Percentiles rank a stretch among this genome's conserved stretches.
Evolutionary conservation across 306 rosid species (phyloP).

Genomic region (Malus fusca): DNA sequence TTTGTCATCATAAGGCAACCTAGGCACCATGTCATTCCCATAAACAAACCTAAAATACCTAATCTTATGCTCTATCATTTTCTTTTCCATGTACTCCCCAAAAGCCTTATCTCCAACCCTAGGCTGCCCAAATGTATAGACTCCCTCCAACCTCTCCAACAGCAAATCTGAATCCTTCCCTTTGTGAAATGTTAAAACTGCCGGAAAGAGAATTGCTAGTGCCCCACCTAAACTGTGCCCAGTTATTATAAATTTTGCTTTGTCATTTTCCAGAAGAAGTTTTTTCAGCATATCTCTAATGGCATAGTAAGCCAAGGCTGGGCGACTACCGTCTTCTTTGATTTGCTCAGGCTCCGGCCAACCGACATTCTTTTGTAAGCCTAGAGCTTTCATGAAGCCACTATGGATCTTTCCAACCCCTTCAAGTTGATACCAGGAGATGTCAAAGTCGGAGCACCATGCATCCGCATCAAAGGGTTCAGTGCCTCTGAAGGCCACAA

Average conservation of each 20-base stretch:
- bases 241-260: constrained; percentile 5
- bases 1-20: constrained; percentile 57
- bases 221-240: constrained; percentile 33
- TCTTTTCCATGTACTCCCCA: constrained; percentile 35
- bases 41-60: constrained; percentile 59
- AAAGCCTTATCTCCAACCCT: constrained; percentile 52
- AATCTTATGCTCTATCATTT: constrained; percentile 24
- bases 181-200: constrained; percentile 37
- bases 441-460: constrained; percentile 71
- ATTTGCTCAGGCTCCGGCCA: constrained; percentile 50
- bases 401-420: constrained; percentile 57
- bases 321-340: constrained; percentile 9
- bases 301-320: constrained; percentile 47
- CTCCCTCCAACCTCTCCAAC: constrained; percentile 58
- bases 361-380: constrained; percentile 41
- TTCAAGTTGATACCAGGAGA: constrained; percentile 63
- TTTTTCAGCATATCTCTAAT: constrained; percentile 7
- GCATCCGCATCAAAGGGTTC: constrained; percentile 71
- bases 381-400: constrained; percentile 79
- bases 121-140: constrained; percentile 82
- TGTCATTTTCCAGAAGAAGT: constrained; percentile 3
- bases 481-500: constrained; percentile 73
- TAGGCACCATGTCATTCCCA: constrained; percentile 54
- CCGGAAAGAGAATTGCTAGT: constrained; percentile 24
- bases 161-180: constrained; percentile 31